A percentile compares a stretch with the other conserved stretches of the same genome.
Conservation (phyloP, 139 green algal genomes). For the Mesostigma viride region DNA sequence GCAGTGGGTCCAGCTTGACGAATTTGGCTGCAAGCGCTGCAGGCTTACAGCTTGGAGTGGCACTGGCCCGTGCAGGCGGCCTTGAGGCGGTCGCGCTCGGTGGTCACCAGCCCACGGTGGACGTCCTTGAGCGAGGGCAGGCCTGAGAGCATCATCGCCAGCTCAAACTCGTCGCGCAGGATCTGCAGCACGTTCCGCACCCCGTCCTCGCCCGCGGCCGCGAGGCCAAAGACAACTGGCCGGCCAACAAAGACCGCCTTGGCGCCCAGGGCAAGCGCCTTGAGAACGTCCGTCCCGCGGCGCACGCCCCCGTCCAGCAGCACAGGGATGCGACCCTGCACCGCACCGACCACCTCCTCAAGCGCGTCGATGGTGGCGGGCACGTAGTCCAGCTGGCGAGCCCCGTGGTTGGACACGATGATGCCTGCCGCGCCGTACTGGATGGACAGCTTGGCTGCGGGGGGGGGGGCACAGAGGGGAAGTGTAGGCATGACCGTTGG, state of each 20-base stretch:
- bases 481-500: too few relatives aligned
- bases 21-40: too few relatives aligned
- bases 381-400: constrained; percentile 78
- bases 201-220: constrained; percentile 56
- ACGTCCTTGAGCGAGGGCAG: constrained; percentile 16
- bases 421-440: constrained; percentile 24
- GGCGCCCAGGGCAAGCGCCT: constrained; percentile 81
- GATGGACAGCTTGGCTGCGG: constrained; percentile 22
- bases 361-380: constrained; percentile 61
- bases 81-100: not conserved
- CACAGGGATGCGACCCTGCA: constrained; percentile 57
- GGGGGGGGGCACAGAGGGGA: not conserved
- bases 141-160: constrained; percentile 31
- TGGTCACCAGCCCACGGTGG: constrained; percentile 19
- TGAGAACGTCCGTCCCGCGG: constrained; percentile 81
- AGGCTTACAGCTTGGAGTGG: too few relatives aligned
- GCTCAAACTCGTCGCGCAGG: constrained; percentile 32
- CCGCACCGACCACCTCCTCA: constrained; percentile 50
- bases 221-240: constrained; percentile 79
- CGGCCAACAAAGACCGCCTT: constrained; percentile 73
- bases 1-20: too few relatives aligned
- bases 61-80: too few relatives aligned
- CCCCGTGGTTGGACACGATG: constrained; percentile 72
- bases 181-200: constrained; percentile 38
- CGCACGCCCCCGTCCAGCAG: constrained; percentile 77